A percentile compares a stretch with the other conserved stretches of the same genome.
phyloP scores from a whole-genome alignment of 1,284 basidiomycete species.

The Cryptococcus sp. region DNA sequence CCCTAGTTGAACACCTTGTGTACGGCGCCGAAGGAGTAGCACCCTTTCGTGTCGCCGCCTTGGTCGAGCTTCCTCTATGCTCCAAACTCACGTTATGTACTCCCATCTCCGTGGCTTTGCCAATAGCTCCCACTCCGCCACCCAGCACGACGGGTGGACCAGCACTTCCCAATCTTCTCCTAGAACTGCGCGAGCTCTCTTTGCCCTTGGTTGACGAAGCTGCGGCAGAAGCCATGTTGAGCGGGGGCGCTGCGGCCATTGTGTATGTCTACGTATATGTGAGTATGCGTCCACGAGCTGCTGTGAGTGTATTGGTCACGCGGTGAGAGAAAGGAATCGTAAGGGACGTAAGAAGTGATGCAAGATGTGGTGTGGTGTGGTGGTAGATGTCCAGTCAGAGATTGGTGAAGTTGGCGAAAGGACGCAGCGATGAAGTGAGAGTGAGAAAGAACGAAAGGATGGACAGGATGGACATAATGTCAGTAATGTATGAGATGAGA shows the following conservation, averaged over 20 bases:
- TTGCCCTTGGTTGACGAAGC: slow-evolving; percentile 4
- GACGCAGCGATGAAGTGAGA: no score
- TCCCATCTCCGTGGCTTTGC: slow-evolving; percentile 17
- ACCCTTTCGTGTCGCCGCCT: background rate
- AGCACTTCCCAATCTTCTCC: slow-evolving; percentile 24
- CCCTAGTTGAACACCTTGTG: no score
- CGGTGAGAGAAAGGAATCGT: background rate
- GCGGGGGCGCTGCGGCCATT: slow-evolving; percentile 1
- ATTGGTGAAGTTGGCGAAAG: no score
- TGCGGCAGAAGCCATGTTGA: slow-evolving; percentile 7
- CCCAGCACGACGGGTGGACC: slow-evolving; percentile 34
- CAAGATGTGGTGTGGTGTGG: background rate
- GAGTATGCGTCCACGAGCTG: no score
- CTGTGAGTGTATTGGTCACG: background rate
- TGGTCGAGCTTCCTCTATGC: slow-evolving; percentile 11
- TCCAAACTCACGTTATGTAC: slow-evolving; percentile 15
- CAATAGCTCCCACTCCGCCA: slow-evolving; percentile 41
- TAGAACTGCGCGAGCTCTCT: slow-evolving; percentile 14
- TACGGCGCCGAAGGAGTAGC: no score
- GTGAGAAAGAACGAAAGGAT: no score
- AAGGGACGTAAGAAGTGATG: background rate
- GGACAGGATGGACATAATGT: no score
- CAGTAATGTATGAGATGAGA: no score
- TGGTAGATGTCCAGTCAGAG: background rate
- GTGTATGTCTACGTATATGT: background rate